These are phyloP conservation scores for Mimosa bimucronata DNA, from an alignment of 306 rosid species.

Conservation along the genomic window DNA sequence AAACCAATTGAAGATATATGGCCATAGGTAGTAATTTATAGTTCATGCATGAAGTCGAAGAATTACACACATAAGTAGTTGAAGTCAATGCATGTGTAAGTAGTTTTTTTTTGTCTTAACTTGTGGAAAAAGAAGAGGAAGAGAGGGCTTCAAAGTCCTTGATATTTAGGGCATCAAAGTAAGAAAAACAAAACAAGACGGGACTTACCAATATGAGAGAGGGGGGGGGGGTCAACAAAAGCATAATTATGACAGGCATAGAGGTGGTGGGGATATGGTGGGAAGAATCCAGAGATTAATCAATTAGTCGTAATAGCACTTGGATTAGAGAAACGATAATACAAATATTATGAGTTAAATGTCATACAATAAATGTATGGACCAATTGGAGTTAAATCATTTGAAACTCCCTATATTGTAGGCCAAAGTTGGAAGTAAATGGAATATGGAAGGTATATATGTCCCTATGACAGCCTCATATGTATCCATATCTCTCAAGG, in stretches of 20 bases:
- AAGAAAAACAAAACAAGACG: background rate
- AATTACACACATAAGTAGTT: too few relatives aligned
- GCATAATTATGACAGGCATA: background rate
- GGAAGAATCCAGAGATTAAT: background rate
- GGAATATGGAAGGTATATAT: constrained; percentile 15
- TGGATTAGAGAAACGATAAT: background rate
- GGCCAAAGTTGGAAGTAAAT: background rate
- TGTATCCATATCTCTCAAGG: background rate
- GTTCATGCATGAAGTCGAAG: background rate
- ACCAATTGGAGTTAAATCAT: background rate
- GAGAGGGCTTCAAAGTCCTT: background rate
- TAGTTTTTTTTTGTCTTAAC: background rate
- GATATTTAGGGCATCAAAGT: background rate
- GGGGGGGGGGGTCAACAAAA: background rate
- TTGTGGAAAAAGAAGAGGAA: background rate
- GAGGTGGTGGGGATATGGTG: background rate
- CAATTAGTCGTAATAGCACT: background rate
- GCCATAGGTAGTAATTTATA: background rate
- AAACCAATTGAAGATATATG: background rate
- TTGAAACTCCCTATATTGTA: background rate
- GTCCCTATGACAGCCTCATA: background rate
- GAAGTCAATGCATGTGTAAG: background rate
- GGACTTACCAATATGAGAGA: background rate
- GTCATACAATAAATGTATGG: background rate
- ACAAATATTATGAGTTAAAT: background rate